Percentiles rank a stretch among this genome's conserved stretches.
phyloP scores from a whole-genome alignment of 2,329 filamentous ascomycete genomes.

The Ceratocystis albifundus region DNA sequence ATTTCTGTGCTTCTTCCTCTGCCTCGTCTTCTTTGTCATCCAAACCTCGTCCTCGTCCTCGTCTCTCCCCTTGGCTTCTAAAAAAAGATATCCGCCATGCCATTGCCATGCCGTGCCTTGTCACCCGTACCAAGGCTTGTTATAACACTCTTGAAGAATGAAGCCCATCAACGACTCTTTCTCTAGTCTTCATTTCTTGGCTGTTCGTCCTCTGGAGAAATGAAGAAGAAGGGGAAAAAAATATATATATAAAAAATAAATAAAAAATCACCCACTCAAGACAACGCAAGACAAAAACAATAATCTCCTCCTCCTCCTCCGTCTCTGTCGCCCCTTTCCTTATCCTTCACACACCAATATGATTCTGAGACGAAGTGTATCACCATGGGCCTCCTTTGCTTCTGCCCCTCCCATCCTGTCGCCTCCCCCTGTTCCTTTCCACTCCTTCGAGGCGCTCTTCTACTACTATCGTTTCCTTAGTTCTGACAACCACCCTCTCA shows the following conservation, averaged over 20 bases:
- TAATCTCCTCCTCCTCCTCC: background rate
- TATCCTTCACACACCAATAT: background rate
- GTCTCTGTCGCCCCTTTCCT: background rate
- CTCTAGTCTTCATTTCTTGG: background rate
- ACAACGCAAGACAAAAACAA: too few relatives aligned
- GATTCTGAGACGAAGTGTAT: constrained; percentile 12
- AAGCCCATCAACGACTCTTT: background rate
- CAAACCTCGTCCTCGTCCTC: background rate
- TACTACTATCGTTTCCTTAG: background rate
- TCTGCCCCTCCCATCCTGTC: background rate
- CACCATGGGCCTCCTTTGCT: background rate
- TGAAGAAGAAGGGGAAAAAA: too few relatives aligned
- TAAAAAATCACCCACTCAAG: too few relatives aligned
- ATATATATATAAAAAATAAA: too few relatives aligned
- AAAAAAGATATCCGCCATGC: constrained; percentile 5
- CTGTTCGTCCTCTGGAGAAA: too few relatives aligned
- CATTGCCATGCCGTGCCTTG: background rate
- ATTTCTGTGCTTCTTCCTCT: background rate
- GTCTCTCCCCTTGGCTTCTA: background rate
- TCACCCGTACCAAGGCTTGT: background rate
- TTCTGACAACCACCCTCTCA: constrained; percentile 1
- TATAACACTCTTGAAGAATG: background rate
- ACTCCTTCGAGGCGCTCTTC: constrained; percentile 9
- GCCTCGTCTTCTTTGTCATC: background rate
- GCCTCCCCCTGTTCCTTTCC: constrained; percentile 11